Evolutionary conservation across 106 monocot genomes (phyloP).

Genomic region (Apostasia shenzhenica): DNA sequence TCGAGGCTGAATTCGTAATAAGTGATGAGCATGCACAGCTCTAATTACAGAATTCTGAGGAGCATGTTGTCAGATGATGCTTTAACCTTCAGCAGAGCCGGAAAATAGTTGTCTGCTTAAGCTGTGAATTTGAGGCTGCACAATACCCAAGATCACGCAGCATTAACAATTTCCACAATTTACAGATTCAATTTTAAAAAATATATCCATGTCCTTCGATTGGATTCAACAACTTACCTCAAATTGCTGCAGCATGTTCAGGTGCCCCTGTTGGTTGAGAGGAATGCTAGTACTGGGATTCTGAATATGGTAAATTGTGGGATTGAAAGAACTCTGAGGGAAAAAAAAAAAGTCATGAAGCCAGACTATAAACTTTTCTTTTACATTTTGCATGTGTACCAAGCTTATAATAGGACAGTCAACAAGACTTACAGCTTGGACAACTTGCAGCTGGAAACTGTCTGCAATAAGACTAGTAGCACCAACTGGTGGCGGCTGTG

Average conservation of each 20-base stretch:
- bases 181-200: background rate
- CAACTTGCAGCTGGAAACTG: conserved; percentile 4
- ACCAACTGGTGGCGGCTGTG: conserved; percentile 5
- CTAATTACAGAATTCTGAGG: background rate
- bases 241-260: conserved; percentile 9
- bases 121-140: conserved; percentile 11
- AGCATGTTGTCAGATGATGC: background rate
- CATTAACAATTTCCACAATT: background rate
- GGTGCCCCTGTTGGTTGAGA: conserved; percentile 8
- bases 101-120: conserved; percentile 10
- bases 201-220: background rate
- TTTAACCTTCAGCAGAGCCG: conserved; percentile 11
- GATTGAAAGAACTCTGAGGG: conserved; percentile 7
- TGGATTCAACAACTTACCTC: conserved; percentile 2
- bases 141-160: background rate
- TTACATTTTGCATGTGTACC: too few relatives aligned
- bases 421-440: conserved; percentile 9
- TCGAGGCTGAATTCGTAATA: background rate
- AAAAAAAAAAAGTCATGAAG: background rate
- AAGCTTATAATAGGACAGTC: too few relatives aligned
- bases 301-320: conserved; percentile 3
- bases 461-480: conserved; percentile 1
- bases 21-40: background rate
- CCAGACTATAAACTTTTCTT: background rate
- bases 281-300: conserved; percentile 1